Evolutionary conservation across 108 stramenopile species (phyloP).

Genomic region (Aurantiochytrium sp.): DNA sequence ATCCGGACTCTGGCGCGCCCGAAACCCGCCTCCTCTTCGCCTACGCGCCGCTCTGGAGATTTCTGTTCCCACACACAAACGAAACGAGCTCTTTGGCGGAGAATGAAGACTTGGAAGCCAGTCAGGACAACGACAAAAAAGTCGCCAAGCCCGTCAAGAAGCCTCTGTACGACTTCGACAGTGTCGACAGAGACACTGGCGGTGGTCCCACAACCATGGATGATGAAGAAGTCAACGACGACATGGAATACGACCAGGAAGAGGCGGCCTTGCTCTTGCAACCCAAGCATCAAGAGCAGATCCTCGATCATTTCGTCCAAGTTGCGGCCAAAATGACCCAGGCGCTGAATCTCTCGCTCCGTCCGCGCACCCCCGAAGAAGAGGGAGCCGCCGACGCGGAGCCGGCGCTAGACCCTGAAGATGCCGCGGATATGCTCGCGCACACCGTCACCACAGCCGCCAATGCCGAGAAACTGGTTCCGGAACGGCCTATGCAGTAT

Average conservation of each 20-base stretch:
- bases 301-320: not conserved
- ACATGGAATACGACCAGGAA: not conserved
- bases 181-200: no score
- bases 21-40: not conserved
- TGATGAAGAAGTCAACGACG: not conserved
- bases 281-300: not conserved
- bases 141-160: no score
- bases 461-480: not conserved
- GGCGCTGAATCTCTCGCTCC: not conserved
- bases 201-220: not conserved
- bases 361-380: not conserved
- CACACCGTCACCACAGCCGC: not conserved
- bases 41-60: not conserved
- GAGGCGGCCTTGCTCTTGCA: not conserved
- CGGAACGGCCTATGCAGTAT: not conserved
- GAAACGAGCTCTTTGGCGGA: no score
- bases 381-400: not conserved
- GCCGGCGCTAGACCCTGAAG: not conserved
- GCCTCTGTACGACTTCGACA: no score
- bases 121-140: no score
- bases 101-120: no score
- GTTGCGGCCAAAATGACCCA: not conserved
- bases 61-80: not conserved
- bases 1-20: not conserved
- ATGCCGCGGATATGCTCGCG: not conserved